Base-by-base conservation (phyloP, 2,329 filamentous ascomycete species). In the Ustulina deusta region DNA sequence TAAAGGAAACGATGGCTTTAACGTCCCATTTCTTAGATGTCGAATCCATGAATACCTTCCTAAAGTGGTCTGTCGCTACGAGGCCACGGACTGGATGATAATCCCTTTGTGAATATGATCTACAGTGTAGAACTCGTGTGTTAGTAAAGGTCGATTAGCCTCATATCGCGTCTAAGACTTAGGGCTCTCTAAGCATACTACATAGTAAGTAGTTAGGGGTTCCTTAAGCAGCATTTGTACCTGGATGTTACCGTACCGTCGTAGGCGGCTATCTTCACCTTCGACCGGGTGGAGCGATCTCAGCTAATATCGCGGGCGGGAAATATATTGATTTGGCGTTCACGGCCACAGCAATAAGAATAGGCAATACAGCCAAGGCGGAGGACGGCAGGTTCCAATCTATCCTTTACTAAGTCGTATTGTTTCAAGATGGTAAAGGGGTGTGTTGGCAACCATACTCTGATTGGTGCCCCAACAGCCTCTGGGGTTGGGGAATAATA, bases 221-320 rank as follows among this genome's bases (percentile, higher is more conserved):
- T 20, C 3, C 3, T 15, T 22, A 13, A 44, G 34, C 25, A 27
- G 13, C 29, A 1, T 32, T 34, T 22, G 54, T 65, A 34, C 57
- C 68, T 60, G 58, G 49, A 65, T 65, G 61, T n/a, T 34, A 63
- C 65, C 27, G 58, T 34, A 63, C 65, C 27, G 58, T 70, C 25
- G 58, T 46, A 68, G 54, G 61, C 68, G 58, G 40, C 44, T 62
- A 36, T 61, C 61, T 29, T 59, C 57, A 58, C 46, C 57, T 32
- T 65, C 32, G 38, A 22, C 44, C 52, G 25, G 27, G 34, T 56
- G 56, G 48, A 60, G 29, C 40, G 36, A 36, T 56, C 13, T 6
- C 17, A 22, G 42, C 20, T 51, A n/a, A n/a, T n/a, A 51, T 61
- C 17, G 32, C 42, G 32, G 60, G 20, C 49, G 42, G 27, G 34